phyloP scores from a whole-genome alignment of 2,329 filamentous ascomycete genomes.

The Pseudocercospora vitis region DNA sequence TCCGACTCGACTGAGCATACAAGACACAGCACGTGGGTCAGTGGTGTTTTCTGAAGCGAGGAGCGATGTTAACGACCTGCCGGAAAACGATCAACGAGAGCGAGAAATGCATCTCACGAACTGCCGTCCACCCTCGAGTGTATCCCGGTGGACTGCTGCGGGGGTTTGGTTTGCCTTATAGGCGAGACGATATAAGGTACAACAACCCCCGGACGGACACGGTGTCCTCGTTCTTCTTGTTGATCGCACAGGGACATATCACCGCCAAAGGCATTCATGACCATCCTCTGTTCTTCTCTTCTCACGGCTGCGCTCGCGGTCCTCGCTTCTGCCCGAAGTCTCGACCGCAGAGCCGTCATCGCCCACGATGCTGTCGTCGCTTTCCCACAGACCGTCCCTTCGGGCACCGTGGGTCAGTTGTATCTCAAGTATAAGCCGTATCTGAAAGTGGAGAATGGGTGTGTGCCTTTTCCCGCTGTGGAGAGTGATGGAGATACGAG shows the following conservation, averaged over 20 bases:
- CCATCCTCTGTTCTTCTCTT: no score
- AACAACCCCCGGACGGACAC: no score
- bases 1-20: not conserved
- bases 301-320: not conserved
- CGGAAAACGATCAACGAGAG: no score
- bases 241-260: no score
- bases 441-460: conserved; percentile 58
- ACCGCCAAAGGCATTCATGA: no score
- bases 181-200: no score
- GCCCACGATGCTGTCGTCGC: conserved; percentile 52
- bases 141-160: no score
- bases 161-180: no score
- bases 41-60: not conserved
- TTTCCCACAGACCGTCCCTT: conserved; percentile 56
- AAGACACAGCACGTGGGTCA: not conserved
- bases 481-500: conserved; percentile 58
- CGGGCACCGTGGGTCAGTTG: conserved; percentile 47
- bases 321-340: conserved; percentile 15
- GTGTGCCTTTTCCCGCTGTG: conserved; percentile 63
- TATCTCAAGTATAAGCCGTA: conserved; percentile 59
- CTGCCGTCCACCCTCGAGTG: no score
- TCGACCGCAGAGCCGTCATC: conserved; percentile 47
- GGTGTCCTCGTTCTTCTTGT: no score
- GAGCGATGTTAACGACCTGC: no score
- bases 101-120: no score